These are phyloP conservation scores for Pythium plurisporium DNA, from an alignment of 352 stramenopile species.

Conservation along the genomic window DNA sequence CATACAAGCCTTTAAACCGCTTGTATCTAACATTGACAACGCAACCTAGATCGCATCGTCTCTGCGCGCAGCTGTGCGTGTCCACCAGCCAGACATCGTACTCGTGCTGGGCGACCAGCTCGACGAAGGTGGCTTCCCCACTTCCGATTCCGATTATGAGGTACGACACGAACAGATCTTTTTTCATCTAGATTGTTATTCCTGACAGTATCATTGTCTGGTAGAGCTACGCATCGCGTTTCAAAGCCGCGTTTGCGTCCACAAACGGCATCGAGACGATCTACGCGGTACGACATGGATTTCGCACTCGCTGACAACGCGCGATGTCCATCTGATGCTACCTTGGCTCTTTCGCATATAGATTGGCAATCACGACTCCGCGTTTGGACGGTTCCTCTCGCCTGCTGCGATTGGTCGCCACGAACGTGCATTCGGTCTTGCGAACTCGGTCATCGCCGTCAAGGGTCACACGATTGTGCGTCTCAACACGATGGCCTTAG, in stretches of 20 bases:
- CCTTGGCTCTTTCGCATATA: slow-evolving; percentile 13
- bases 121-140: slow-evolving; percentile 61
- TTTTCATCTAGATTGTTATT: background rate
- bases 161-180: slow-evolving; percentile 17
- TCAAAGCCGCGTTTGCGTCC: slow-evolving; percentile 37
- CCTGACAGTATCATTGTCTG: background rate
- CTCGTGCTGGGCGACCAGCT: slow-evolving; percentile 72
- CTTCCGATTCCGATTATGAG: slow-evolving; percentile 43
- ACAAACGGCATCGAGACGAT: slow-evolving; percentile 42
- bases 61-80: slow-evolving; percentile 35
- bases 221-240: slow-evolving; percentile 49
- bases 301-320: too few relatives aligned
- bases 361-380: slow-evolving; percentile 76
- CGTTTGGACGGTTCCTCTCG: slow-evolving; percentile 51
- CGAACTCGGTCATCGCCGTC: slow-evolving; percentile 49
- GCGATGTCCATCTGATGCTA: too few relatives aligned
- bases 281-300: slow-evolving; percentile 36
- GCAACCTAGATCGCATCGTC: slow-evolving; percentile 38
- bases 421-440: slow-evolving; percentile 51
- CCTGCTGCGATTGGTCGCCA: slow-evolving; percentile 40
- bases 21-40: too few relatives aligned
- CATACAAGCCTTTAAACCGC: too few relatives aligned
- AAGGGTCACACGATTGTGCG: slow-evolving; percentile 52
- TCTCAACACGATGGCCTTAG: slow-evolving; percentile 78
- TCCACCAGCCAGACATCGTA: slow-evolving; percentile 50